phyloP scores from a whole-genome alignment of 495 filamentous ascomycete genomes.

The Chaetomium fimeti region DNA sequence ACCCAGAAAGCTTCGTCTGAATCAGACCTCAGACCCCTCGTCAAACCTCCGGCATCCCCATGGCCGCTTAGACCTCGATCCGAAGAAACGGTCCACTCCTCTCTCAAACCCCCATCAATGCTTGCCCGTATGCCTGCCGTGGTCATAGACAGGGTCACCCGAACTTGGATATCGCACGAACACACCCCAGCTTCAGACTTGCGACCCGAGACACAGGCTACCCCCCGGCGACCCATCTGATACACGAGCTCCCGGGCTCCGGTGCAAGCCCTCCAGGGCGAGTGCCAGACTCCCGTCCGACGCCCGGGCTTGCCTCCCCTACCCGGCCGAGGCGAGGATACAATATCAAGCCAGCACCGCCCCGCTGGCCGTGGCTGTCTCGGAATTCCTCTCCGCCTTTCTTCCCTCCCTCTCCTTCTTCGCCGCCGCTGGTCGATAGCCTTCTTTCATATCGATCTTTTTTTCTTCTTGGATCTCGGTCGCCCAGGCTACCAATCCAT shows the following conservation, averaged over 20 bases:
- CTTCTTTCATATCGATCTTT: constrained; percentile 47
- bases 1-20: not conserved
- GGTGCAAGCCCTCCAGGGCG: constrained; percentile 36
- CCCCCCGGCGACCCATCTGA: constrained; percentile 40
- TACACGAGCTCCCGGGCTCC: constrained; percentile 37
- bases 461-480: constrained; percentile 21
- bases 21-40: constrained; percentile 18
- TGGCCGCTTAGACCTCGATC: constrained; percentile 23
- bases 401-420: constrained; percentile 36
- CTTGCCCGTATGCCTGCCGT: constrained; percentile 48
- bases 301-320: constrained; percentile 20
- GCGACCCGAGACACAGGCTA: constrained; percentile 41
- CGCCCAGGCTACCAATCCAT: constrained; percentile 20
- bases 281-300: constrained; percentile 26
- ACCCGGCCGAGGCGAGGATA: constrained; percentile 17
- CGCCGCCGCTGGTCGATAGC: constrained; percentile 49
- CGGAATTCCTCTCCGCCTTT: constrained; percentile 30
- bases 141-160: constrained; percentile 48
- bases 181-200: constrained; percentile 37
- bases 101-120: constrained; percentile 37
- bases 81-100: constrained; percentile 12
- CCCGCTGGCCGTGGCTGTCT: constrained; percentile 35
- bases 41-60: constrained; percentile 17
- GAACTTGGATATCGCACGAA: constrained; percentile 48
- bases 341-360: constrained; percentile 45